Conservation (phyloP, 2,329 filamentous ascomycete genomes). For the Aureobasidium zeae region DNA sequence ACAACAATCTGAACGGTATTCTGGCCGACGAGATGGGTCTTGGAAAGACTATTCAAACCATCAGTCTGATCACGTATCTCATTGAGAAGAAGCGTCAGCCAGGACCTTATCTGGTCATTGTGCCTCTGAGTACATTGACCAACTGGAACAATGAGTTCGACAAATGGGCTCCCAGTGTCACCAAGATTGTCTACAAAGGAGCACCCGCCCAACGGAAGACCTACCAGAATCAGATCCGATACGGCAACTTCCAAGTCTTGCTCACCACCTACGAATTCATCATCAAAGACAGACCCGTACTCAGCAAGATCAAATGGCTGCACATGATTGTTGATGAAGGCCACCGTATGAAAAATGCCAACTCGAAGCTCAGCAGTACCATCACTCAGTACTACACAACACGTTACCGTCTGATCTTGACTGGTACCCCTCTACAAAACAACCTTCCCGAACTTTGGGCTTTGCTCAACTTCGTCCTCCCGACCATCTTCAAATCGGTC, state of each 20-base stretch:
- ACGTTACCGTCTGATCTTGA: constrained; percentile 90
- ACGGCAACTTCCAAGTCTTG: constrained; percentile 89
- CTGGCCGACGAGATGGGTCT: constrained; percentile 99
- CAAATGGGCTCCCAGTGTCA: constrained; percentile 88
- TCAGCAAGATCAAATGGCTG: constrained; percentile 99
- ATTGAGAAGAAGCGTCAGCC: constrained; percentile 90
- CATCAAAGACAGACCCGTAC: constrained; percentile 91
- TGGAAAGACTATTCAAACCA: constrained; percentile 98
- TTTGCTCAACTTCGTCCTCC: constrained; percentile 94
- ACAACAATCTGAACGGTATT: constrained; percentile 99
- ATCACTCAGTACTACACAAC: constrained; percentile 93
- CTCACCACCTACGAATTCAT: constrained; percentile 99
- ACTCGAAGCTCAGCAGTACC: constrained; percentile 91
- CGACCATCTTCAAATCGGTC: constrained; percentile 97
- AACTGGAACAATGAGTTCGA: constrained; percentile 99
- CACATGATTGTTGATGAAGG: constrained; percentile 99
- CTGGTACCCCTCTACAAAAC: constrained; percentile 94
- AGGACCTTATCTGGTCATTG: constrained; percentile 91
- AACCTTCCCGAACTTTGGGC: constrained; percentile 95
- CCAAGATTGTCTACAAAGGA: constrained; percentile 91
- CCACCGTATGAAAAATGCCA: constrained; percentile 98
- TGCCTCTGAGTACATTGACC: constrained; percentile 89
- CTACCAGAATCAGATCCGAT: constrained; percentile 88
- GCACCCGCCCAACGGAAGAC: constrained; percentile 79
- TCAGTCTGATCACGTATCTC: constrained; percentile 92